Conservation (phyloP, 78 protist genomes). For the Guillardia theta region DNA sequence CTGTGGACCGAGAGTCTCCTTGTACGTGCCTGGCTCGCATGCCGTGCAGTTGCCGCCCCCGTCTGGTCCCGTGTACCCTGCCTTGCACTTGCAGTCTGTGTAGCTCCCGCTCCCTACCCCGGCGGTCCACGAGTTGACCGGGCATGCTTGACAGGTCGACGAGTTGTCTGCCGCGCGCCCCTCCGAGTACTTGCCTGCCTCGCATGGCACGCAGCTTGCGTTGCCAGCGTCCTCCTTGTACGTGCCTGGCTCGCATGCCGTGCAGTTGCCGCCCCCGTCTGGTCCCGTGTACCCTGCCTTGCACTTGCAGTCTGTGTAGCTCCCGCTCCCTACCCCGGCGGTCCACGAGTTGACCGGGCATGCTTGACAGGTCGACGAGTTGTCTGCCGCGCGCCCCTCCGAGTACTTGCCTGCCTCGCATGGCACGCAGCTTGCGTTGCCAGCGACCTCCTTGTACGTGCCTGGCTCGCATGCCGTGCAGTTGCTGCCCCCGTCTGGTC, state of each 20-base stretch:
- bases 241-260: neutral
- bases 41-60: no score
- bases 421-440: neutral
- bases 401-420: neutral
- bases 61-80: neutral
- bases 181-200: neutral
- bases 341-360: neutral
- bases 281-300: neutral
- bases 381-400: neutral
- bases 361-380: neutral
- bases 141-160: no score
- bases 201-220: neutral
- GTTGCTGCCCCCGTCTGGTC: neutral
- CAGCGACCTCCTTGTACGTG: neutral
- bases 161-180: no score
- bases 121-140: no score
- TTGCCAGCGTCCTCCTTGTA: neutral
- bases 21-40: neutral
- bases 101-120: no score
- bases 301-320: neutral
- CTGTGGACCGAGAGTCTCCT: neutral
- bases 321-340: neutral
- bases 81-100: no score
- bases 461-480: no score
- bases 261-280: neutral